Evolutionary conservation across 2,329 filamentous ascomycete genomes (phyloP).

Genomic region (Fusarium continuum): DNA sequence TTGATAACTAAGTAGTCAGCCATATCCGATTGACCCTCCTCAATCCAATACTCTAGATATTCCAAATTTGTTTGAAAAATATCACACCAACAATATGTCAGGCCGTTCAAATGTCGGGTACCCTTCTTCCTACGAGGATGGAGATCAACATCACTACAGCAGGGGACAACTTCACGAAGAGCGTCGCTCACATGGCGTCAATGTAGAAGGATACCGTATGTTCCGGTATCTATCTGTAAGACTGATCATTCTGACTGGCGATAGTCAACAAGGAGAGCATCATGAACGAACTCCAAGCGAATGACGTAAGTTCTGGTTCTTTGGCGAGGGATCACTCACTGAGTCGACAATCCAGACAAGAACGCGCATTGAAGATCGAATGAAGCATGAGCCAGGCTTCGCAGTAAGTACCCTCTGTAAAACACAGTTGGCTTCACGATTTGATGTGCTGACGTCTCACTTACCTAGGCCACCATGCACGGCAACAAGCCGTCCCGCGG

Average conservation of each 20-base stretch:
- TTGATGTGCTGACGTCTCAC: background rate
- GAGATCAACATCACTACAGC: constrained; percentile 27
- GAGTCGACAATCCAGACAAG: background rate
- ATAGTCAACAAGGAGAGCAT: constrained; percentile 21
- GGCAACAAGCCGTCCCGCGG: constrained; percentile 24
- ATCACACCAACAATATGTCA: background rate
- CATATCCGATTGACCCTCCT: background rate
- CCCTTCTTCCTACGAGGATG: constrained; percentile 15
- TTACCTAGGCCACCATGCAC: constrained; percentile 18
- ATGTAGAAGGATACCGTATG: constrained; percentile 22
- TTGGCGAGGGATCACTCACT: background rate
- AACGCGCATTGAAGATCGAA: constrained; percentile 1
- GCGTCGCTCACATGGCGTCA: constrained; percentile 9
- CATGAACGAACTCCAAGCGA: constrained; percentile 19
- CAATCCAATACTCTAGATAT: background rate
- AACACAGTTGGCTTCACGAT: fast-evolving
- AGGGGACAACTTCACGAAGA: background rate
- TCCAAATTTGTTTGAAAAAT: background rate
- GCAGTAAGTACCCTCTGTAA: background rate
- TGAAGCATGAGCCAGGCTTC: constrained; percentile 29
- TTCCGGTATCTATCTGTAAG: fast-evolving
- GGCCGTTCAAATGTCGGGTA: constrained; percentile 22
- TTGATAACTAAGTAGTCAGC: background rate
- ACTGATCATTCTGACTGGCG: background rate
- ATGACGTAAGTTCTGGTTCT: background rate